A percentile compares a stretch with the other conserved stretches of the same genome.
These are phyloP conservation scores for Colletotrichum cordylinicola DNA, from an alignment of 2,329 filamentous ascomycete genomes.

Conservation along the genomic window DNA sequence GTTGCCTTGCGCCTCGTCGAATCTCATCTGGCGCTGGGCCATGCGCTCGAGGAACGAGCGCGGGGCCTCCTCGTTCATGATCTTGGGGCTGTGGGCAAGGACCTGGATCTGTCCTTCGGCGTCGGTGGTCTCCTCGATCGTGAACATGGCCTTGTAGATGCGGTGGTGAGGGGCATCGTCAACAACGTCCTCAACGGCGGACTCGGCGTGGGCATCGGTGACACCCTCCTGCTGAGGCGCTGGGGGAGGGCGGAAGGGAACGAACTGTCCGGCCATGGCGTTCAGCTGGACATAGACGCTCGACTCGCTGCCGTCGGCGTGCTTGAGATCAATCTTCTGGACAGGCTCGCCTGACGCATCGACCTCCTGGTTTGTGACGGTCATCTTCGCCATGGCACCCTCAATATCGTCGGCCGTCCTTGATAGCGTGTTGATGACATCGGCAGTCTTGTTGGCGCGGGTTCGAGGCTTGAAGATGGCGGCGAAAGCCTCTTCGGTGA, in stretches of 20 bases:
- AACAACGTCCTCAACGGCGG: constrained; percentile 41
- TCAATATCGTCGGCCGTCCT: constrained; percentile 65
- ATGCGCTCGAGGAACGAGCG: constrained; percentile 74
- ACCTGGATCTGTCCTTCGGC: constrained; percentile 65
- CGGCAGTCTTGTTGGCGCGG: constrained; percentile 56
- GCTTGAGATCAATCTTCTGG: constrained; percentile 58
- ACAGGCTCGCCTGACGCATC: constrained; percentile 51
- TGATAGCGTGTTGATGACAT: constrained; percentile 72
- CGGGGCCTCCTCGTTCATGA: constrained; percentile 55
- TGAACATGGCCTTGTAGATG: constrained; percentile 69
- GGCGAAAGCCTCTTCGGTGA: constrained; percentile 79
- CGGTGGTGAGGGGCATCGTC: constrained; percentile 47
- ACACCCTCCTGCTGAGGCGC: constrained; percentile 67
- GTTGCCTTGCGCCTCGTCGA: constrained; percentile 58
- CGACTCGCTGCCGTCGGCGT: constrained; percentile 61
- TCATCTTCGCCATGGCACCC: constrained; percentile 60
- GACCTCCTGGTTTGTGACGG: constrained; percentile 46
- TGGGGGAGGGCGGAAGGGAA: constrained; percentile 87
- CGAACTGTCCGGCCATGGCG: constrained; percentile 71
- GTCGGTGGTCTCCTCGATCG: constrained; percentile 70
- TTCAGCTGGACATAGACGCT: constrained; percentile 72
- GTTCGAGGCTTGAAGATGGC: constrained; percentile 75
- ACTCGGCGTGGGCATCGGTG: constrained; percentile 32
- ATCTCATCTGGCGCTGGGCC: constrained; percentile 66
- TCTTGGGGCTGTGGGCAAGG: constrained; percentile 63